Conservation (phyloP, 306 rosid species). For the Amphicarpaea edgeworthii region DNA sequence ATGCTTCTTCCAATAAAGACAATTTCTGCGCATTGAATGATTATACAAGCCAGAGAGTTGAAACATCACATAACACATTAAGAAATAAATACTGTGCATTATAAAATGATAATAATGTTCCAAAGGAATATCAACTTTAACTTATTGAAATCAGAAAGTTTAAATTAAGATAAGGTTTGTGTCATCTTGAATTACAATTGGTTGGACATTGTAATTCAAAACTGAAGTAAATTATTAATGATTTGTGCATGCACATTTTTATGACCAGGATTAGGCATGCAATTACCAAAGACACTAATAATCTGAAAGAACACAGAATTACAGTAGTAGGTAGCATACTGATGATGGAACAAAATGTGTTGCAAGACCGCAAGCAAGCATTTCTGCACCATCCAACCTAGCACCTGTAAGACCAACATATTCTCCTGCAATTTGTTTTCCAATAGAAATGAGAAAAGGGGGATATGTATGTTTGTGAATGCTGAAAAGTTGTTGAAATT, state of each 20-base stretch:
- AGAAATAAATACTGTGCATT: slow-evolving; percentile 5
- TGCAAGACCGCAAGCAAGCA: slow-evolving; percentile 96
- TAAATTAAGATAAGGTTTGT: slow-evolving; percentile 1
- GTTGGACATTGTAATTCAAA: slow-evolving; percentile 7
- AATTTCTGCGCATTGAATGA: slow-evolving; percentile 63
- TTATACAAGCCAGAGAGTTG: slow-evolving; percentile 28
- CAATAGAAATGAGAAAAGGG: slow-evolving; percentile 35
- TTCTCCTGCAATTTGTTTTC: slow-evolving; percentile 78
- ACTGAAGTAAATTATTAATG: not conserved
- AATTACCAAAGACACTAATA: not conserved
- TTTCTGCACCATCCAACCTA: slow-evolving; percentile 95
- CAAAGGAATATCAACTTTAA: slow-evolving; percentile 28
- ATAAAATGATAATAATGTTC: slow-evolving; percentile 28
- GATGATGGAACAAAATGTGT: slow-evolving; percentile 87
- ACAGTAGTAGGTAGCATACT: slow-evolving; percentile 56
- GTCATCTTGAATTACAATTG: not conserved
- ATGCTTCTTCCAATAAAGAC: slow-evolving; percentile 74
- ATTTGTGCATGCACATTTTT: slow-evolving; percentile 3
- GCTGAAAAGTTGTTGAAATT: slow-evolving; percentile 22
- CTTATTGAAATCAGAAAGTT: not conserved
- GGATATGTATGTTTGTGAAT: slow-evolving; percentile 16
- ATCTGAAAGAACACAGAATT: slow-evolving; percentile 17
- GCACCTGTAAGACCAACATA: slow-evolving; percentile 91
- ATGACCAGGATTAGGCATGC: slow-evolving; percentile 2
- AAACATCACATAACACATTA: slow-evolving; percentile 15